A percentile compares a stretch with the other conserved stretches of the same genome.
These are phyloP conservation scores for Botryosphaeria dothidea DNA, from an alignment of 2,329 filamentous ascomycete genomes.

Conservation along the genomic window DNA sequence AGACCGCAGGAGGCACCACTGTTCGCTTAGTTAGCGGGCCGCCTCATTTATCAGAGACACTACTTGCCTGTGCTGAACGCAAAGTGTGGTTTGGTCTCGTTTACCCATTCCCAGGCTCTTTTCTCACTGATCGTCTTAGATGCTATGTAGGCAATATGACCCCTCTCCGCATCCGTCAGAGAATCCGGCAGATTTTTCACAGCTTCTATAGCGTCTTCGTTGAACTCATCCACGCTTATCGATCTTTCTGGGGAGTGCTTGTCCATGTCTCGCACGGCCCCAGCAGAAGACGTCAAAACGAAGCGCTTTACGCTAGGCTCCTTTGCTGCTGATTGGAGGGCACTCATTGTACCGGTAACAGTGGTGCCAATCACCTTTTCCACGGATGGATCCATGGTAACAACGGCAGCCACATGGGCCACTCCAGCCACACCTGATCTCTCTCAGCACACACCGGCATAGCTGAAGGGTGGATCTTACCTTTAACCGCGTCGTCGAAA, in stretches of 20 bases:
- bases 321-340: conserved; percentile 44
- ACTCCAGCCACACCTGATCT: conserved; percentile 41
- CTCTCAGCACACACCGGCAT: neutral
- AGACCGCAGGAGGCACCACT: conserved; percentile 13
- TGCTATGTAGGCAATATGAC: conserved; percentile 39
- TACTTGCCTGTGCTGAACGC: conserved; percentile 34
- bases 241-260: conserved; percentile 32
- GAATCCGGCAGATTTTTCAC: conserved; percentile 30
- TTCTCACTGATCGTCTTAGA: conserved; percentile 46
- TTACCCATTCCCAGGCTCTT: conserved; percentile 44
- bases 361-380: conserved; percentile 47
- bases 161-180: conserved; percentile 22
- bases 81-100: conserved; percentile 42
- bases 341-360: conserved; percentile 37
- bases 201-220: conserved; percentile 33
- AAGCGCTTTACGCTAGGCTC: conserved; percentile 45
- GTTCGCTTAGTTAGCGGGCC: neutral
- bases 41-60: neutral
- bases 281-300: conserved; percentile 47
- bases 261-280: conserved; percentile 28
- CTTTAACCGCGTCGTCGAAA: conserved; percentile 30
- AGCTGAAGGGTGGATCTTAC: conserved; percentile 9
- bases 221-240: conserved; percentile 32
- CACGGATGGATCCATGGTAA: conserved; percentile 38
- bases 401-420: conserved; percentile 47